Evolutionary conservation across 768 basidiomycete genomes (phyloP).

Genomic region (Podaxis sp.): DNA sequence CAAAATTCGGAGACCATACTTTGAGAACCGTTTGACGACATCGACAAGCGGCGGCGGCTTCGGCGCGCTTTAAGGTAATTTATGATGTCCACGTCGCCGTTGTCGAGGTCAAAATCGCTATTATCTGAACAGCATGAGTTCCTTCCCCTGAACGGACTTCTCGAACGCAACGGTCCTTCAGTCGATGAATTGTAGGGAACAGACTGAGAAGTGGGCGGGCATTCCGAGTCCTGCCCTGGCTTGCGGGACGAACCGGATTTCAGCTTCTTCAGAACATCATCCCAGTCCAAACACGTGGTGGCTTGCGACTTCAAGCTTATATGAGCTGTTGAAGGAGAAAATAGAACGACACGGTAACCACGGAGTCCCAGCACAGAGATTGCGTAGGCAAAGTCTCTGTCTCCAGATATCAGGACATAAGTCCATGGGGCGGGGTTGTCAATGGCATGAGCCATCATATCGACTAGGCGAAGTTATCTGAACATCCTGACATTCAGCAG

Average conservation of each 20-base stretch:
- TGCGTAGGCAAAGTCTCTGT: constrained; percentile 69
- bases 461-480: constrained; percentile 39
- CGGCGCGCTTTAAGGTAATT: background rate
- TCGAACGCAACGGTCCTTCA: background rate
- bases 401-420: constrained; percentile 63
- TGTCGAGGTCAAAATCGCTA: background rate
- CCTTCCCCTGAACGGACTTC: background rate
- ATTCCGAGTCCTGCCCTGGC: background rate
- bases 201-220: background rate
- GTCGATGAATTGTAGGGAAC: background rate
- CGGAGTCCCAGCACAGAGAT: constrained; percentile 56
- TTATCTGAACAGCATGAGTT: background rate
- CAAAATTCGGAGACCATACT: background rate
- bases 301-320: constrained; percentile 55
- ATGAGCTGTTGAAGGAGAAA: constrained; percentile 43
- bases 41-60: background rate
- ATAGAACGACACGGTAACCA: constrained; percentile 50
- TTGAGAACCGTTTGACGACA: background rate
- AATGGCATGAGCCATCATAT: constrained; percentile 67
- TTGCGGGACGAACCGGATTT: background rate
- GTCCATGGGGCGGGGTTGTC: constrained; percentile 51
- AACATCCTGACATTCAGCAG: background rate
- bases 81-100: background rate
- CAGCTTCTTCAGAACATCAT: background rate
- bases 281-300: constrained; percentile 49